These are phyloP conservation scores for Cyclanthera cordifolia DNA, from an alignment of 306 rosid species.

Conservation along the genomic window DNA sequence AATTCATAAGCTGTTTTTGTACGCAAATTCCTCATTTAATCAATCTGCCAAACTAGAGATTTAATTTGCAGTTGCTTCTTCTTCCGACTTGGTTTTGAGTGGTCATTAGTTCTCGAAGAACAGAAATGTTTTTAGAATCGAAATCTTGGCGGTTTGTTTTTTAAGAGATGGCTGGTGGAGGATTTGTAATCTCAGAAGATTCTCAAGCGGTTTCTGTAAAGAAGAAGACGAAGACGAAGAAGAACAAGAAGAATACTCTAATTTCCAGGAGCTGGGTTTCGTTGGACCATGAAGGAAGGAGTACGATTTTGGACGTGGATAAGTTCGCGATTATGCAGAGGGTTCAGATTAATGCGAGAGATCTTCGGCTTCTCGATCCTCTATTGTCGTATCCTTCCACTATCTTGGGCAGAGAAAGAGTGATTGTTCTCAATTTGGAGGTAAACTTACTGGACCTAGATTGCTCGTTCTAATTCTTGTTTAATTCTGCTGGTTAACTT, in stretches of 20 bases:
- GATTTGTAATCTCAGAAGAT: slow-evolving; percentile 52
- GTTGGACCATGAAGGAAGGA: slow-evolving; percentile 44
- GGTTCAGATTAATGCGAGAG: slow-evolving; percentile 84
- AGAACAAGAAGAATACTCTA: slow-evolving; percentile 40
- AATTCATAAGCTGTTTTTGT: too few relatives aligned
- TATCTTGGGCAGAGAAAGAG: slow-evolving; percentile 77
- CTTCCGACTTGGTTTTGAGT: background rate
- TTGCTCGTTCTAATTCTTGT: background rate
- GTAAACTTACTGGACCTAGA: slow-evolving; percentile 16
- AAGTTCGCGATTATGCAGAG: slow-evolving; percentile 21
- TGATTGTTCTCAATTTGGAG: slow-evolving; percentile 92
- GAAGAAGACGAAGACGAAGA: slow-evolving; percentile 24
- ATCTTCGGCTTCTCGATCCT: slow-evolving; percentile 85
- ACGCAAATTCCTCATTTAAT: too few relatives aligned
- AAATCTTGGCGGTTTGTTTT: background rate
- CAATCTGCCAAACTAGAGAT: background rate
- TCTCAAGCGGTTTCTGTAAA: slow-evolving; percentile 25
- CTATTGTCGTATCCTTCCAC: slow-evolving; percentile 77
- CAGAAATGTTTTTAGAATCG: background rate
- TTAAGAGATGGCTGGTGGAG: slow-evolving; percentile 52
- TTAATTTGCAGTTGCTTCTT: background rate
- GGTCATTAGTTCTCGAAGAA: background rate
- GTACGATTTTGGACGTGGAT: slow-evolving; percentile 23
- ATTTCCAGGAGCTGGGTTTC: slow-evolving; percentile 68
- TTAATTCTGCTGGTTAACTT: background rate